Evolutionary conservation across 2,329 filamentous ascomycete species (phyloP).

Genomic region (Talaromyces sp.): DNA sequence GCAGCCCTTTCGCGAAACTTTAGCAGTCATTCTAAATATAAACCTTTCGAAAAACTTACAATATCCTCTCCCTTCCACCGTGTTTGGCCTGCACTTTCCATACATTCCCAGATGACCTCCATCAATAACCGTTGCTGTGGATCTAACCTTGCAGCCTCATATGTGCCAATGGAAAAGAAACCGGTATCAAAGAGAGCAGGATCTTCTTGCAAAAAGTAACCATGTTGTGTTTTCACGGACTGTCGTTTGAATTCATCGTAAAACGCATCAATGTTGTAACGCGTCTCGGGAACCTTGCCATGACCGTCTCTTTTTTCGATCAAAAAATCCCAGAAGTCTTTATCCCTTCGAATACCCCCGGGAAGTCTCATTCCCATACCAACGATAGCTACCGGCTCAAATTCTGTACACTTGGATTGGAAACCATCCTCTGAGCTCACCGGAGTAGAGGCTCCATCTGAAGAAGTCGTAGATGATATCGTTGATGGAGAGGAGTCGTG

Average conservation of each 20-base stretch:
- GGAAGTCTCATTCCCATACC: slow-evolving; percentile 13
- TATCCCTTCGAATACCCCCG: slow-evolving; percentile 3
- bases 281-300: slow-evolving; percentile 7
- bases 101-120: slow-evolving; percentile 27
- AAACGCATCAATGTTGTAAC: slow-evolving; percentile 14
- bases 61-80: not conserved
- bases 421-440: not conserved
- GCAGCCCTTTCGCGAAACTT: not conserved
- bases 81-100: slow-evolving; percentile 28
- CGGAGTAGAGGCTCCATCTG: not conserved
- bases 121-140: slow-evolving; percentile 30
- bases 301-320: slow-evolving; percentile 8
- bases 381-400: slow-evolving; percentile 11
- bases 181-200: slow-evolving; percentile 22
- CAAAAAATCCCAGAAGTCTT: slow-evolving; percentile 12
- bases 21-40: not conserved
- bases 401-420: not conserved
- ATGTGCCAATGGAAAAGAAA: slow-evolving; percentile 27
- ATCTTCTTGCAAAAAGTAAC: slow-evolving; percentile 27
- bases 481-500: not conserved
- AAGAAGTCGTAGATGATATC: not conserved
- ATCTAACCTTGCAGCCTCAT: slow-evolving; percentile 24
- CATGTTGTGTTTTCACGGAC: slow-evolving; percentile 8
- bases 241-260: not conserved
- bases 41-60: not conserved